Percentiles rank a stretch among this genome's conserved stretches.
Conservation (phyloP, 2,329 filamentous ascomycete species). For the Aschersonia sp. region DNA sequence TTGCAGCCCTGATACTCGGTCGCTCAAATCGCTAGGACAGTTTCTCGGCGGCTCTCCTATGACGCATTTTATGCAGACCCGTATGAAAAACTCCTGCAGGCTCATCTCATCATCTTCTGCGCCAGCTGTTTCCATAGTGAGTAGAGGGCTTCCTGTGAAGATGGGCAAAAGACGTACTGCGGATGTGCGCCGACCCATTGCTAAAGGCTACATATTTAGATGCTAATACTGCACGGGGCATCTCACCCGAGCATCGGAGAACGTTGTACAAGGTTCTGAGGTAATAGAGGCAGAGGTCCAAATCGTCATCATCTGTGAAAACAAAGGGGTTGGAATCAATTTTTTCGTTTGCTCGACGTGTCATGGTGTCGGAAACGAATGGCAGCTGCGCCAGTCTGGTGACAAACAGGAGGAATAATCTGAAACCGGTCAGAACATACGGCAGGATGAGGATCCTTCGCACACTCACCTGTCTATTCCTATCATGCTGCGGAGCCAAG, state of each 20-base stretch:
- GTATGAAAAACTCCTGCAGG: conserved; percentile 53
- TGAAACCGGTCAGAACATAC: conserved; percentile 13
- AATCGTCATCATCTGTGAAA: conserved; percentile 46
- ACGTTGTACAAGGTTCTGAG: conserved; percentile 61
- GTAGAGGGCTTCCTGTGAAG: not conserved
- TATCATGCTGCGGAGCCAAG: conserved; percentile 60
- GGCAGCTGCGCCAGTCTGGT: conserved; percentile 39
- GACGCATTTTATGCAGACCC: conserved; percentile 50
- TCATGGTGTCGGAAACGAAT: conserved; percentile 24
- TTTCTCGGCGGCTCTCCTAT: conserved; percentile 10
- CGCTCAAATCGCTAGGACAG: conserved; percentile 11
- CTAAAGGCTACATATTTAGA: conserved; percentile 31
- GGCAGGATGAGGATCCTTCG: not conserved
- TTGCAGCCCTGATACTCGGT: conserved; percentile 50
- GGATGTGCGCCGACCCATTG: conserved; percentile 18
- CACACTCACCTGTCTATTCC: conserved; percentile 44
- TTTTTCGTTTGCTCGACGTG: conserved; percentile 5
- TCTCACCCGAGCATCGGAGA: conserved; percentile 49
- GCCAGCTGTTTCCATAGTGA: conserved; percentile 21
- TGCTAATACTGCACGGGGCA: conserved; percentile 56
- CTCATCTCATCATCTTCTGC: conserved; percentile 39
- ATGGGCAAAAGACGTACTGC: conserved; percentile 31
- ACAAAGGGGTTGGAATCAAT: conserved; percentile 5
- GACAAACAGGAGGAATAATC: conserved; percentile 46
- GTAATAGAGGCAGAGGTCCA: conserved; percentile 66